Percentiles rank a stretch among this genome's conserved stretches.
These are phyloP conservation scores for Mikania micrantha DNA, from an alignment of 129 eudicot genomes.

Conservation along the genomic window DNA sequence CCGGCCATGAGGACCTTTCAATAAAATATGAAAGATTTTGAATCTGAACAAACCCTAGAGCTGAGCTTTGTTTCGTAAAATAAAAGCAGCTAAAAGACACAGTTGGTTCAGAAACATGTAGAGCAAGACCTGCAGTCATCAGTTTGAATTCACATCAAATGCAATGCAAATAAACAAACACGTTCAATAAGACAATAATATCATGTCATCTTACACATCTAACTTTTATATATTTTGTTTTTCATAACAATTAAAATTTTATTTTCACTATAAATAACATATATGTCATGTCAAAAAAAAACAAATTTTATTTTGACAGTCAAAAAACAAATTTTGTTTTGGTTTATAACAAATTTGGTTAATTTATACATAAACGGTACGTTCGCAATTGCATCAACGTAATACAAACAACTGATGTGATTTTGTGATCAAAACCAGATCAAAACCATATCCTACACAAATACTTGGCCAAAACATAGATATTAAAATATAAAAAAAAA, in stretches of 20 bases:
- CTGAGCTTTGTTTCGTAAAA: slow-evolving; percentile 19
- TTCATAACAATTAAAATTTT: no score
- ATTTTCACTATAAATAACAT: no score
- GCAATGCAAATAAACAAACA: background rate
- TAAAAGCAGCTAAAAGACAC: slow-evolving; percentile 23
- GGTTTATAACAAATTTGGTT: background rate
- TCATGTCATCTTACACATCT: slow-evolving; percentile 6
- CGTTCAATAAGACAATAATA: slow-evolving; percentile 12
- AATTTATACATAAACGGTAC: background rate
- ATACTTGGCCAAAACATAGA: no score
- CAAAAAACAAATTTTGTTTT: background rate
- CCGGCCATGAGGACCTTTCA: slow-evolving; percentile 22
- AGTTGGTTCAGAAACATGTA: slow-evolving; percentile 31
- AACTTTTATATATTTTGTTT: no score
- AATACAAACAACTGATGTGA: no score
- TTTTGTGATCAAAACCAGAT: no score
- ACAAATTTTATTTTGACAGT: no score
- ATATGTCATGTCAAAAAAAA: no score
- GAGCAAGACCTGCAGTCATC: slow-evolving; percentile 22
- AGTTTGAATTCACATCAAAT: slow-evolving; percentile 14
- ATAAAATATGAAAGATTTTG: slow-evolving; percentile 30
- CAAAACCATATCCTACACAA: no score
- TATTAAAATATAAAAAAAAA: no score
- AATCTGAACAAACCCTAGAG: slow-evolving; percentile 12
- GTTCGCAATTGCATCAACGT: no score